A percentile compares a stretch with the other conserved stretches of the same genome.
Conservation (phyloP, 2,329 filamentous ascomycete genomes). For the Fusarium sp. region DNA sequence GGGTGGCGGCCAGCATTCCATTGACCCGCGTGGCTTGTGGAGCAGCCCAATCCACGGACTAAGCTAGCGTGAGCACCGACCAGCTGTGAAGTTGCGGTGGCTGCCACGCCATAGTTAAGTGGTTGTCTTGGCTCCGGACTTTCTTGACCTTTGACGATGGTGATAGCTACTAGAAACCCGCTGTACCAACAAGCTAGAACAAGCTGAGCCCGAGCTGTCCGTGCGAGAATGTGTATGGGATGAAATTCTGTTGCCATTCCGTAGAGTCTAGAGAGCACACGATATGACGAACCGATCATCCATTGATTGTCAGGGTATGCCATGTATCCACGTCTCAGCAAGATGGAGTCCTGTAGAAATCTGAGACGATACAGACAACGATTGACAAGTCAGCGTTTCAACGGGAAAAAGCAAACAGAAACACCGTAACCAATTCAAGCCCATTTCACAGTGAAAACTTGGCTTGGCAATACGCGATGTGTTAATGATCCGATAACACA, state of each 20-base stretch:
- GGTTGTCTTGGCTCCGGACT: constrained; percentile 26
- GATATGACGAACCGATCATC: background rate
- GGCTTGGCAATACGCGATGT: background rate
- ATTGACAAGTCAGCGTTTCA: constrained; percentile 36
- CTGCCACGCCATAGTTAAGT: constrained; percentile 32
- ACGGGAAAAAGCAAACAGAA: constrained; percentile 33
- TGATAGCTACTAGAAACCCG: background rate
- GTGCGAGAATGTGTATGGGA: constrained; percentile 40
- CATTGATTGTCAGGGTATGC: background rate
- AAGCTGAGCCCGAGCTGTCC: constrained; percentile 38
- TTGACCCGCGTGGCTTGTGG: constrained; percentile 52
- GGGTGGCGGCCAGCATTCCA: constrained; percentile 43
- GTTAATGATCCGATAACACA: background rate
- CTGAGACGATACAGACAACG: constrained; percentile 28
- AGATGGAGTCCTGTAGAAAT: constrained; percentile 31
- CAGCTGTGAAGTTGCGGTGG: constrained; percentile 35
- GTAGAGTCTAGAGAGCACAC: background rate
- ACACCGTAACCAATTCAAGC: background rate
- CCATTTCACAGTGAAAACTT: background rate
- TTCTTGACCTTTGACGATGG: constrained; percentile 17
- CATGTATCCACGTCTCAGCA: constrained; percentile 43
- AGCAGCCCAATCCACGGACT: constrained; percentile 37
- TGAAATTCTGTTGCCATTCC: constrained; percentile 20
- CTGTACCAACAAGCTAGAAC: constrained; percentile 6
- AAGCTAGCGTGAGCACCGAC: constrained; percentile 34